A percentile compares a stretch with the other conserved stretches of the same genome.
phyloP scores from a whole-genome alignment of 1,139 yeast genomes.

The Blastobotrys serpentis region DNA sequence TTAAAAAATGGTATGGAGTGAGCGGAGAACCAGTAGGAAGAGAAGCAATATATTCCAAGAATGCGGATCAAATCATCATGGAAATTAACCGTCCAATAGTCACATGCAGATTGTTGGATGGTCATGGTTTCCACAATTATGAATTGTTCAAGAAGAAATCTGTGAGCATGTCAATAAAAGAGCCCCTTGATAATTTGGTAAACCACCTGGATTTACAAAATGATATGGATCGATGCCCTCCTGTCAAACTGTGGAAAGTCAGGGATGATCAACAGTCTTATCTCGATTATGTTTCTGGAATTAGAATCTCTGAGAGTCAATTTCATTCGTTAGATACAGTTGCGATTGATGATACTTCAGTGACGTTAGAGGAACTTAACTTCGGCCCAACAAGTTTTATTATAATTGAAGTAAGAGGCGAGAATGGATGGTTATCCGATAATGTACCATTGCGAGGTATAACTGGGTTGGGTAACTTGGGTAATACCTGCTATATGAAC shows the following conservation, averaged over 20 bases:
- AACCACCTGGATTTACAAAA: slow-evolving; percentile 1
- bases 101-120: slow-evolving; percentile 1
- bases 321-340: slow-evolving; percentile 3
- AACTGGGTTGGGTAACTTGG: slow-evolving; percentile 75
- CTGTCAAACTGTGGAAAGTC: slow-evolving; percentile 13
- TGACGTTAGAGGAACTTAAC: slow-evolving; percentile 9
- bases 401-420: slow-evolving; percentile 11
- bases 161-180: slow-evolving; percentile 1
- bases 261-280: not conserved
- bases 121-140: not conserved
- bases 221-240: not conserved
- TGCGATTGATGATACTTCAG: slow-evolving; percentile 3
- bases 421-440: slow-evolving; percentile 5
- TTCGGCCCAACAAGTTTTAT: slow-evolving; percentile 6
- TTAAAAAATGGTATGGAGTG: slow-evolving; percentile 20
- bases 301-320: slow-evolving; percentile 5
- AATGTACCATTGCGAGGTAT: slow-evolving; percentile 40
- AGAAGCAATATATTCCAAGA: not conserved
- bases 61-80: not conserved
- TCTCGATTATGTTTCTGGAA: not conserved
- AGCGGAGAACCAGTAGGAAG: slow-evolving; percentile 6
- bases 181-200: slow-evolving; percentile 1
- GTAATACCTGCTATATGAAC: slow-evolving; percentile 96
- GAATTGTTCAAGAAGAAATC: not conserved
- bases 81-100: slow-evolving; percentile 4